These are phyloP conservation scores for Kalmanozyma brasiliensis DNA, from an alignment of 1,284 basidiomycete species.

Conservation along the genomic window DNA sequence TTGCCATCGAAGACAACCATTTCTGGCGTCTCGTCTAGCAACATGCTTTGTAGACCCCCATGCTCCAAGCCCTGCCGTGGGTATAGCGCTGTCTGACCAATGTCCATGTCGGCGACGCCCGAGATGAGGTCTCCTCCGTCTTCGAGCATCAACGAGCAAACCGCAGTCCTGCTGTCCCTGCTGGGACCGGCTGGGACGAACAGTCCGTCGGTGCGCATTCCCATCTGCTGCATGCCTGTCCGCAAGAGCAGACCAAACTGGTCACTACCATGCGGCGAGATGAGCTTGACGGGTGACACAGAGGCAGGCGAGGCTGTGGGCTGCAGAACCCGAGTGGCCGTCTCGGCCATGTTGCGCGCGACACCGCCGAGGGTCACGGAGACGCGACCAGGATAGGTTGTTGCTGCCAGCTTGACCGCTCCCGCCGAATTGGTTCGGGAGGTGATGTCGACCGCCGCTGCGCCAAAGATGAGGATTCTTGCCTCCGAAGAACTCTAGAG, in stretches of 20 bases:
- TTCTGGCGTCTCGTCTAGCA: constrained; percentile 9
- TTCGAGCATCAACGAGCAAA: constrained; percentile 86
- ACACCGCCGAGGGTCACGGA: constrained; percentile 86
- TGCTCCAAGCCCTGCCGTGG: neutral
- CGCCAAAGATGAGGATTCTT: constrained; percentile 56
- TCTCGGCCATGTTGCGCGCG: constrained; percentile 91
- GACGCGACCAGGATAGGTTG: constrained; percentile 84
- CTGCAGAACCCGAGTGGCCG: constrained; percentile 76
- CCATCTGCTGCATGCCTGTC: constrained; percentile 73
- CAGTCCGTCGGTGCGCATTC: constrained; percentile 86
- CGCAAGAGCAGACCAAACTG: constrained; percentile 71
- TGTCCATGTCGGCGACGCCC: constrained; percentile 89
- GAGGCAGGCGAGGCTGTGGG: neutral
- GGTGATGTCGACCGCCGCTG: constrained; percentile 63
- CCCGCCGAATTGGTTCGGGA: constrained; percentile 35
- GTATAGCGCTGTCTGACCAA: constrained; percentile 17
- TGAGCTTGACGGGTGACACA: constrained; percentile 57
- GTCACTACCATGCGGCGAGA: constrained; percentile 69
- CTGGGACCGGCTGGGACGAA: constrained; percentile 59
- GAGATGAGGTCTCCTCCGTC: constrained; percentile 77
- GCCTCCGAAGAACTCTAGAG: too few relatives aligned
- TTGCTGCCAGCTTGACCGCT: constrained; percentile 15
- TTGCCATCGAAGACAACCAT: constrained; percentile 44
- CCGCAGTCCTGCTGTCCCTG: constrained; percentile 73
- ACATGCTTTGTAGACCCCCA: neutral